These are phyloP conservation scores for Bimuria novae-zelandiae DNA, from an alignment of 2,329 filamentous ascomycete genomes.

Conservation along the genomic window DNA sequence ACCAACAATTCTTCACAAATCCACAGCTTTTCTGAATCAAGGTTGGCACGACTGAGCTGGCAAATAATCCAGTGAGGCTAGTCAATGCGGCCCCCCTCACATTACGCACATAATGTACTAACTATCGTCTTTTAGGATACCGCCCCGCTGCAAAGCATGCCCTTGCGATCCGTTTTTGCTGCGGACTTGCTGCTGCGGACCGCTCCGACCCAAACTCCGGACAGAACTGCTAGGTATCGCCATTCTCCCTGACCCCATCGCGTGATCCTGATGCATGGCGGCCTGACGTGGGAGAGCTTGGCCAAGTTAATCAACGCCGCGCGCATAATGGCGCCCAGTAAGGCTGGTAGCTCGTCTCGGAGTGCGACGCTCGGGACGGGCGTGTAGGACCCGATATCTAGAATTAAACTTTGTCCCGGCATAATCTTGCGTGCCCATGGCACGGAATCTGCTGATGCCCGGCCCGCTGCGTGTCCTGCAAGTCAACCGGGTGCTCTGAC, in stretches of 20 bases:
- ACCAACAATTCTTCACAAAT: slow-evolving; percentile 31
- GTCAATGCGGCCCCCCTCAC: slow-evolving; percentile 30
- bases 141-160: slow-evolving; percentile 27
- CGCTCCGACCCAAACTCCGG: slow-evolving; percentile 31
- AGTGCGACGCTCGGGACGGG: slow-evolving; percentile 1
- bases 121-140: slow-evolving; percentile 27
- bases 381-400: background rate
- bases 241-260: slow-evolving; percentile 11
- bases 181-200: slow-evolving; percentile 32
- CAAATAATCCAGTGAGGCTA: slow-evolving; percentile 34
- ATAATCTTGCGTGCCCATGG: slow-evolving; percentile 11
- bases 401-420: slow-evolving; percentile 6
- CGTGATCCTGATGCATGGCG: slow-evolving; percentile 13
- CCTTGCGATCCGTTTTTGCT: slow-evolving; percentile 14
- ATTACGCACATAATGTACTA: slow-evolving; percentile 28
- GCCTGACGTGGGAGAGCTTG: slow-evolving; percentile 3
- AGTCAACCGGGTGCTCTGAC: slow-evolving; percentile 13
- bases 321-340: slow-evolving; percentile 3
- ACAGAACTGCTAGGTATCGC: slow-evolving; percentile 10
- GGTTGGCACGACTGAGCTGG: slow-evolving; percentile 39
- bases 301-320: background rate
- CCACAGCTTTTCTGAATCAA: slow-evolving; percentile 26
- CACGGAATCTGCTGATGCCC: background rate
- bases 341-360: background rate
- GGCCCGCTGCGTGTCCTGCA: slow-evolving; percentile 2